These are phyloP conservation scores for Podospora sp. DNA, from an alignment of 495 filamentous ascomycete species.

Conservation along the genomic window DNA sequence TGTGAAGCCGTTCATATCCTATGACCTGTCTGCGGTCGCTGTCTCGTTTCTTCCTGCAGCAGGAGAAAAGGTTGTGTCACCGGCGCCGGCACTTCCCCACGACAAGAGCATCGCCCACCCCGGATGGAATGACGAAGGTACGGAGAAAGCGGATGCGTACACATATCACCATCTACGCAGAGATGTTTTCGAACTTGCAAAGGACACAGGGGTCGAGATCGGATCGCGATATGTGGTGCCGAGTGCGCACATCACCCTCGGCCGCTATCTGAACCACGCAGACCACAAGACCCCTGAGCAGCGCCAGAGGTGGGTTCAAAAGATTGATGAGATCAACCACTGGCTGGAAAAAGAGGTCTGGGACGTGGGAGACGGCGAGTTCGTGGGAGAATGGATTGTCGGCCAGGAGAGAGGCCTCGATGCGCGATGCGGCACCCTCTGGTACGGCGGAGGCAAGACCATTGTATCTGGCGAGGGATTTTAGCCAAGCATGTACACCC, in stretches of 20 bases:
- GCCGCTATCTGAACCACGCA: conserved; percentile 66
- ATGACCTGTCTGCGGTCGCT: conserved; percentile 81
- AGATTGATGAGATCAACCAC: conserved; percentile 74
- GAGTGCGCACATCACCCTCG: conserved; percentile 86
- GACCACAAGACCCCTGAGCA: conserved; percentile 50
- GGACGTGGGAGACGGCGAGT: conserved; percentile 49
- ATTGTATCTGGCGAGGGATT: conserved; percentile 66
- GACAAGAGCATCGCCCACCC: conserved; percentile 16
- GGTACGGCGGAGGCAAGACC: conserved; percentile 80
- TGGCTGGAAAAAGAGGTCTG: conserved; percentile 70
- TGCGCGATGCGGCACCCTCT: conserved; percentile 67
- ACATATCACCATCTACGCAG: conserved; percentile 89
- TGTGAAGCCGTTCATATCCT: conserved; percentile 79
- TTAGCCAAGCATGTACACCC: conserved; percentile 23
- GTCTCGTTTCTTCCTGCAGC: conserved; percentile 81
- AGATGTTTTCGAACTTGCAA: conserved; percentile 67
- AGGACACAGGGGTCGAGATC: conserved; percentile 60
- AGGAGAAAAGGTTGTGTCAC: conserved; percentile 52
- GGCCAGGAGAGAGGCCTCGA: conserved; percentile 77
- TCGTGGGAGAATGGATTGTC: conserved; percentile 66
- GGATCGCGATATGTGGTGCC: conserved; percentile 81
- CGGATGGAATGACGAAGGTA: conserved; percentile 17
- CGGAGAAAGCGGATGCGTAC: conserved; percentile 57
- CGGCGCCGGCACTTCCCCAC: conserved; percentile 35
- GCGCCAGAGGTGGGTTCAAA: conserved; percentile 60